Evolutionary conservation across 2,329 filamentous ascomycete species (phyloP), one percentile per base, ranked within the genome.

Genomic region (Sclerotinia trifoliorum): DNA sequence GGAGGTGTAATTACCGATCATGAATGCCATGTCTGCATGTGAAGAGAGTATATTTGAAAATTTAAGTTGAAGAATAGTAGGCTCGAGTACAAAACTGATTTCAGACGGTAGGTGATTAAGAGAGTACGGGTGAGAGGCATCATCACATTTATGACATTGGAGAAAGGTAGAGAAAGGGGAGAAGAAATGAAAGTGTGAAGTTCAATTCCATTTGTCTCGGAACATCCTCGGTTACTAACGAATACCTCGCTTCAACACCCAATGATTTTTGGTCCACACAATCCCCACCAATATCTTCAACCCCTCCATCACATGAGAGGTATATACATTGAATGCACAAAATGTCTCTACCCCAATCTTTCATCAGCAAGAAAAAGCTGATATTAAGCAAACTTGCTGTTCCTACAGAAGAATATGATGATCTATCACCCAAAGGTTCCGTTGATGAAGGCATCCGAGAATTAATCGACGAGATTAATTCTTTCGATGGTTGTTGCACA

Each of bases 371-470:
- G 77, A 98, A 97, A 79, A 78, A 80, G 64, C 88, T 85, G 69
- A 96, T 97, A 72, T 81, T 97, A 19, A 80, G 83, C 54, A 86
- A 89, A 72, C 87, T 97, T 3, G 81, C 86, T 11, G 83, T 88
- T 4, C 90, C 93, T 1, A 85, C 87, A 55, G 83, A 82, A 5
- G 85, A 90, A 69, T 96, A 97, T 79, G 86, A 87, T 52, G 94
- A 97, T 79, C 84, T 90, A 10, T 96, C 92, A 1, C 94, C 94
- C 3, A 97, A 97, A 81, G 94, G 94, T 21, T 90, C 88, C 0
- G 86, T 98, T 26, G 94, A 98, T 78, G 86, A 82, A 60, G 90
- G 88, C 0, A 93, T 98, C 72, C 85, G 89, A 58, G 84, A 88
- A 29, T 82, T 97, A 66, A 93, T 98, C 70, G 83, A 85, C 63